These are phyloP conservation scores for Dendrostoma leiphaemia DNA, from an alignment of 2,329 filamentous ascomycete species.

Conservation along the genomic window DNA sequence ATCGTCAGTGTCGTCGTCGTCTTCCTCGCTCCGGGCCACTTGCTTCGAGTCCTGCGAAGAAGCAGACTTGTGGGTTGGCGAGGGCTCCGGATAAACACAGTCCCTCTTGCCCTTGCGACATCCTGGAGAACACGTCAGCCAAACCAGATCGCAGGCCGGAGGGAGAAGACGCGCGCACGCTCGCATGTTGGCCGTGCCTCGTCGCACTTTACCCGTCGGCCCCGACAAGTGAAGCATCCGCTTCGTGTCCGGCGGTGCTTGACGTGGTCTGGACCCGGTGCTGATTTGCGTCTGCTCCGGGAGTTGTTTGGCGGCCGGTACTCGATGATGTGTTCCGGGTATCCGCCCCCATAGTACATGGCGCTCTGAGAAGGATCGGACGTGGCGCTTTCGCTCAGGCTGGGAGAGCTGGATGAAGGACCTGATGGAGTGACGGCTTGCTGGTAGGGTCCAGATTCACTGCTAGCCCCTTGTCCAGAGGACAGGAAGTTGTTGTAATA, in stretches of 20 bases:
- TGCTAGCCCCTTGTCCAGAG: slow-evolving; percentile 46
- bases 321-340: slow-evolving; percentile 45
- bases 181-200: slow-evolving; percentile 86
- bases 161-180: slow-evolving; percentile 43
- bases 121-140: slow-evolving; percentile 47
- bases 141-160: background rate
- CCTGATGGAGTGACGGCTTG: slow-evolving; percentile 39
- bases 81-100: slow-evolving; percentile 81
- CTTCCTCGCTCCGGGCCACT: slow-evolving; percentile 47
- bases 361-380: slow-evolving; percentile 44
- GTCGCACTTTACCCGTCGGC: slow-evolving; percentile 91
- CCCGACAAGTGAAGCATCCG: slow-evolving; percentile 89
- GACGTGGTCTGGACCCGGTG: slow-evolving; percentile 63
- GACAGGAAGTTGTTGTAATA: slow-evolving; percentile 56
- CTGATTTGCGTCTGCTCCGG: slow-evolving; percentile 51
- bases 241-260: slow-evolving; percentile 93
- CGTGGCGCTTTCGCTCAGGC: slow-evolving; percentile 32
- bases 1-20: slow-evolving; percentile 47
- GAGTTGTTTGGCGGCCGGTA: slow-evolving; percentile 47
- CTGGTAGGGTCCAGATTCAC: slow-evolving; percentile 14
- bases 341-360: slow-evolving; percentile 49
- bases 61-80: slow-evolving; percentile 40
- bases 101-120: slow-evolving; percentile 91
- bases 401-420: slow-evolving; percentile 30
- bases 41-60: slow-evolving; percentile 36